Conservation (phyloP, 2,329 filamentous ascomycete species). For the Penicillium crustosum region DNA sequence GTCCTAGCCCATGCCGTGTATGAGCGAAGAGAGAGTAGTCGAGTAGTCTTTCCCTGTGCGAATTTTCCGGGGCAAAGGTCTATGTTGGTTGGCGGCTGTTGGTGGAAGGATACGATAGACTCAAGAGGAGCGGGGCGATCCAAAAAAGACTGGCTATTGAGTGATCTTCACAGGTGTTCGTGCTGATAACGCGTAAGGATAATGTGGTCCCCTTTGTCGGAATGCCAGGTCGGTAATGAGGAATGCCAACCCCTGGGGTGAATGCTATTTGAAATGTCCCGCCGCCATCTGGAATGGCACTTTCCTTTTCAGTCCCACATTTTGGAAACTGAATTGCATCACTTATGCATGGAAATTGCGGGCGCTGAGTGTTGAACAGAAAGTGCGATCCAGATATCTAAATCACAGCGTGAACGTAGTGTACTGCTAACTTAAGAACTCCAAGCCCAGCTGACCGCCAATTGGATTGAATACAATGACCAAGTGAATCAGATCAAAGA, state of each 20-base stretch:
- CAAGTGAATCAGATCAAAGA: background rate
- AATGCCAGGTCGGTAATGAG: slow-evolving; percentile 20
- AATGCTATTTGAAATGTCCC: slow-evolving; percentile 20
- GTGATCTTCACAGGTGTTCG: background rate
- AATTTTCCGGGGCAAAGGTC: slow-evolving; percentile 1
- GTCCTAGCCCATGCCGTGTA: slow-evolving; percentile 20
- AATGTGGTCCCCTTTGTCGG: slow-evolving; percentile 17
- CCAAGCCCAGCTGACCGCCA: background rate
- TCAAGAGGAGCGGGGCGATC: slow-evolving; percentile 9
- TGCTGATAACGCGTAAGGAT: slow-evolving; percentile 23
- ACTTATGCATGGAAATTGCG: slow-evolving; percentile 4
- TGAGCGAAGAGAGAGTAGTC: background rate
- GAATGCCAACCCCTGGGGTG: slow-evolving; percentile 24
- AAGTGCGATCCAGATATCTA: slow-evolving; percentile 1
- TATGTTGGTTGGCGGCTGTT: slow-evolving; percentile 3
- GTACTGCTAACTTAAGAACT: background rate
- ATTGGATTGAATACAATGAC: background rate
- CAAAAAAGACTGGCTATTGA: slow-evolving; percentile 1
- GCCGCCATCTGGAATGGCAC: slow-evolving; percentile 23
- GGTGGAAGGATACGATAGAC: slow-evolving; percentile 8
- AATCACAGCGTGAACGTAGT: background rate
- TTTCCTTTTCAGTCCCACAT: background rate
- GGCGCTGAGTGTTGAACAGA: background rate
- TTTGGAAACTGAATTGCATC: background rate
- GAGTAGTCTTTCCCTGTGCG: background rate